These are phyloP conservation scores for Hanseniaspora lindneri DNA, from an alignment of 805 yeast species.

Conservation along the genomic window DNA sequence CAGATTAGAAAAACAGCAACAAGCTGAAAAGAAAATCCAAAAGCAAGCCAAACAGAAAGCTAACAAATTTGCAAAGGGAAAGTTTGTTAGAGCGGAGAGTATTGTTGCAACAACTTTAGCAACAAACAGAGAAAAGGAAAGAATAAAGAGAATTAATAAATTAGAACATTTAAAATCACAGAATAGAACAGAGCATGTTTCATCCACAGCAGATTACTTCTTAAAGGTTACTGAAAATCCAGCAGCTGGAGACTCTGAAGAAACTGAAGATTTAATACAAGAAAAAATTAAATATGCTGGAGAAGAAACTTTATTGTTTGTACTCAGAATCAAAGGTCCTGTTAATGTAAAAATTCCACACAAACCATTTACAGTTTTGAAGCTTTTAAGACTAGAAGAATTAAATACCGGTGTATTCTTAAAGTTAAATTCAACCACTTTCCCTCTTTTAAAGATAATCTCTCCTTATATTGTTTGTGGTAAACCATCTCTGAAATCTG, in stretches of 20 bases:
- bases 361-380: constrained; percentile 48
- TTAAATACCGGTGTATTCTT: constrained; percentile 62
- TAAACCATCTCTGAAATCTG: constrained; percentile 57
- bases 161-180: constrained; percentile 34
- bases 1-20: constrained; percentile 61
- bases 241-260: constrained; percentile 21
- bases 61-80: constrained; percentile 35
- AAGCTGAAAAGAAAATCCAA: constrained; percentile 41
- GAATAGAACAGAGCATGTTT: constrained; percentile 22
- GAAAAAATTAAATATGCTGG: constrained; percentile 32
- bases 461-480: constrained; percentile 68
- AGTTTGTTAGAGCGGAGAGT: constrained; percentile 63
- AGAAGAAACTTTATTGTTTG: constrained; percentile 44
- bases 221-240: constrained; percentile 26
- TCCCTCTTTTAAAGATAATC: constrained; percentile 52
- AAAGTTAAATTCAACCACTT: constrained; percentile 46
- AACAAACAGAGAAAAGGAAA: constrained; percentile 52
- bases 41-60: constrained; percentile 36
- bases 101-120: constrained; percentile 56
- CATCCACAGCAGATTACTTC: constrained; percentile 29
- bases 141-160: constrained; percentile 52
- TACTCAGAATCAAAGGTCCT: constrained; percentile 57
- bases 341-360: constrained; percentile 53
- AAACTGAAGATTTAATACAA: constrained; percentile 23
- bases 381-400: constrained; percentile 48